phyloP scores from a whole-genome alignment of 352 stramenopile species.

The Bremia lactucae region DNA sequence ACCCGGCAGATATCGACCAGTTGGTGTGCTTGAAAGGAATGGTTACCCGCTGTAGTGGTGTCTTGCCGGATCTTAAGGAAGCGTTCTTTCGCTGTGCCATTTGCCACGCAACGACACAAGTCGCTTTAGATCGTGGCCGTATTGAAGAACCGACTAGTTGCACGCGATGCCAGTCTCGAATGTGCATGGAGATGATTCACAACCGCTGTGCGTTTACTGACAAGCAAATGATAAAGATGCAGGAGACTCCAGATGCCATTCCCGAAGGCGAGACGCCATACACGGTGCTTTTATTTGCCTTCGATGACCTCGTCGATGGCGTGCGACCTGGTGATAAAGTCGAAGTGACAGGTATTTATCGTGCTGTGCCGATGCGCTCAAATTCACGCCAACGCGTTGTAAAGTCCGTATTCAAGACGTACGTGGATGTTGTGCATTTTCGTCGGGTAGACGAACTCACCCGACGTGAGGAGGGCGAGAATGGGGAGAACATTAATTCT shows the following conservation, averaged over 20 bases:
- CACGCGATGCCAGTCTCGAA: constrained; percentile 75
- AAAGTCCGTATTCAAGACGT: constrained; percentile 97
- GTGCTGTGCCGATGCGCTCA: constrained; percentile 89
- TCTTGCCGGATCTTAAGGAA: constrained; percentile 98
- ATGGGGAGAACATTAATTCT: constrained; percentile 10
- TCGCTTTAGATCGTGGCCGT: constrained; percentile 90
- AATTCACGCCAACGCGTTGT: constrained; percentile 92
- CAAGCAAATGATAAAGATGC: constrained; percentile 97
- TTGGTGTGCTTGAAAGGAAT: constrained; percentile 96
- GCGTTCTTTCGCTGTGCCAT: constrained; percentile 94
- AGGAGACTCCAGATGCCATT: constrained; percentile 97
- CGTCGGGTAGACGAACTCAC: constrained; percentile 78
- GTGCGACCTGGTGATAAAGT: constrained; percentile 95
- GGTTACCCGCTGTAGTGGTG: constrained; percentile 92
- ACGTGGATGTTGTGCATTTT: constrained; percentile 98
- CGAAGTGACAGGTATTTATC: constrained; percentile 95
- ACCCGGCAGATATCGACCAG: constrained; percentile 95
- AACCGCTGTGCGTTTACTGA: constrained; percentile 97
- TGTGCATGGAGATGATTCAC: constrained; percentile 94
- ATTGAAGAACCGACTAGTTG: constrained; percentile 94
- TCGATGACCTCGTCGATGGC: constrained; percentile 96
- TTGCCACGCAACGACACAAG: constrained; percentile 84
- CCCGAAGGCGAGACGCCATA: constrained; percentile 98
- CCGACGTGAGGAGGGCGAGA: constrained; percentile 30
- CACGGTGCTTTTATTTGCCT: constrained; percentile 94